These are phyloP conservation scores for Eragrostis nindensis DNA, from an alignment of 176 grass and related monocot species.

Conservation along the genomic window DNA sequence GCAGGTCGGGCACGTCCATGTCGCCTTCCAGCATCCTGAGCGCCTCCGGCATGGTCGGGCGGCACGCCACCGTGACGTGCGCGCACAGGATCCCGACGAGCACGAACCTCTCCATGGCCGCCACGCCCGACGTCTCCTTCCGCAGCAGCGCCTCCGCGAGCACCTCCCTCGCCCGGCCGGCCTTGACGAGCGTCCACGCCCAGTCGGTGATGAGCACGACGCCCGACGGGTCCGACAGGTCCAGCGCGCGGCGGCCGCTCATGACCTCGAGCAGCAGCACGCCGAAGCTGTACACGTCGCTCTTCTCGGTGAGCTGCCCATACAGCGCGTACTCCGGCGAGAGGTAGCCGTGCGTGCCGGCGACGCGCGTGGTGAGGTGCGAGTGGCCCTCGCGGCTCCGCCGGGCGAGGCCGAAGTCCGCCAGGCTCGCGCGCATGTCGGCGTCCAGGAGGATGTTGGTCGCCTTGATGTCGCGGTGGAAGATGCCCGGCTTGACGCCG, in stretches of 20 bases:
- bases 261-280: slow-evolving; percentile 82
- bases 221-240: slow-evolving; percentile 66
- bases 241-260: slow-evolving; percentile 70
- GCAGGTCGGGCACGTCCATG: slow-evolving; percentile 71
- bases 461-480: slow-evolving; percentile 92
- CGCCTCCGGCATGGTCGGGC: slow-evolving; percentile 85
- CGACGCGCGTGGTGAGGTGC: slow-evolving; percentile 91
- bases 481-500: slow-evolving; percentile 90
- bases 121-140: slow-evolving; percentile 32
- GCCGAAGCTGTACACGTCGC: slow-evolving; percentile 98
- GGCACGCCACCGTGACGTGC: slow-evolving; percentile 81
- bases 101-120: slow-evolving; percentile 85
- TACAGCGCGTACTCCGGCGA: slow-evolving; percentile 95
- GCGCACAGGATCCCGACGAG: slow-evolving; percentile 81
- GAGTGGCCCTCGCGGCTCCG: slow-evolving; percentile 91
- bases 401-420: slow-evolving; percentile 82
- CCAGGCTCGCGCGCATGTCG: slow-evolving; percentile 74
- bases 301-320: slow-evolving; percentile 94
- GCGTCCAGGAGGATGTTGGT: slow-evolving; percentile 86
- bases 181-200: slow-evolving; percentile 78
- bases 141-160: slow-evolving; percentile 44
- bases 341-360: slow-evolving; percentile 95
- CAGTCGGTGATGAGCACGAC: slow-evolving; percentile 88
- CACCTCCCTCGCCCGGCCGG: slow-evolving; percentile 56
- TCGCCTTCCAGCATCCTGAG: slow-evolving; percentile 92